Evolutionary conservation across 495 filamentous ascomycete genomes (phyloP).

Genomic region (Talaromyces thailandensis): DNA sequence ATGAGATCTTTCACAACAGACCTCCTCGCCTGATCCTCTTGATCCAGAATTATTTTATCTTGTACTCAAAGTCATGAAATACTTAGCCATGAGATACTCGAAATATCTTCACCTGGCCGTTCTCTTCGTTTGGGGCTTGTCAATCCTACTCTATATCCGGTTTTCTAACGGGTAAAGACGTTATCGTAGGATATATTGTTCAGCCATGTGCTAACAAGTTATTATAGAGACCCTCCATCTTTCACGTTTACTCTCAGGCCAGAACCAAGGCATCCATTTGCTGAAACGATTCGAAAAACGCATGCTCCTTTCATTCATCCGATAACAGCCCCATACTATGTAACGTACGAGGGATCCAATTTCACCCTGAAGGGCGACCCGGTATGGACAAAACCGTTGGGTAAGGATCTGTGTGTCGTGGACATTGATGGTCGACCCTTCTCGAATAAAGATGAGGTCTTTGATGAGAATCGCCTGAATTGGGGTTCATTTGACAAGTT

Average conservation of each 20-base stretch:
- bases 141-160: not conserved
- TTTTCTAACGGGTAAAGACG: not conserved
- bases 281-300: not conserved
- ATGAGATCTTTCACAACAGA: no score
- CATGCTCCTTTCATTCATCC: not conserved
- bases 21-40: not conserved
- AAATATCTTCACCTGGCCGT: not conserved
- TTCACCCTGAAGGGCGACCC: not conserved
- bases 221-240: not conserved
- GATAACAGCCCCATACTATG: constrained; percentile 1
- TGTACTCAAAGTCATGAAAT: not conserved
- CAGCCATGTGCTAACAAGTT: not conserved
- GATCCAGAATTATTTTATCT: not conserved
- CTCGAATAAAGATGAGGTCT: not conserved
- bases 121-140: not conserved
- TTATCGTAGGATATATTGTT: not conserved
- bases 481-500: constrained; percentile 1
- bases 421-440: constrained; percentile 2
- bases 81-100: not conserved
- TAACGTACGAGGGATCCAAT: not conserved
- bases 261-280: not conserved
- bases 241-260: not conserved
- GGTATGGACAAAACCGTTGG: not conserved
- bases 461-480: not conserved
- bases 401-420: constrained; percentile 1